A percentile compares a stretch with the other conserved stretches of the same genome.
phyloP scores from a whole-genome alignment of 2,329 filamentous ascomycete genomes.

The Incumbomyces delicatus region DNA sequence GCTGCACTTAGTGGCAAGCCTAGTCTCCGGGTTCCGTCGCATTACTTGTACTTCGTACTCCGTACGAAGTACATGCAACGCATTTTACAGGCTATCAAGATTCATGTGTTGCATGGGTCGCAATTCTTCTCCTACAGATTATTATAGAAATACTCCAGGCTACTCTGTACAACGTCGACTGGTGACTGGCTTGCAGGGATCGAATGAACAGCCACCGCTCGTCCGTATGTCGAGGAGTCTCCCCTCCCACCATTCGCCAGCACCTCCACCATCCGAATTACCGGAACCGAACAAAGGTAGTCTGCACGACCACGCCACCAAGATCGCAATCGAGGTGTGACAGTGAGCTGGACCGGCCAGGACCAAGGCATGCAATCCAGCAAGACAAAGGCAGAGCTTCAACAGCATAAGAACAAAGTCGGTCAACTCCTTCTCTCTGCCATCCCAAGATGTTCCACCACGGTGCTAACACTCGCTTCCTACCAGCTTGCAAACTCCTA shows the following conservation, averaged over 20 bases:
- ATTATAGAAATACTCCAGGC: too few relatives aligned
- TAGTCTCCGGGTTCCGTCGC: too few relatives aligned
- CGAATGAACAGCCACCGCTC: neutral
- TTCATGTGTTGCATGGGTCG: too few relatives aligned
- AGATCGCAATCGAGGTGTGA: neutral
- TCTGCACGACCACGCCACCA: neutral
- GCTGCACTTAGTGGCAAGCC: too few relatives aligned
- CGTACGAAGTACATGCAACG: too few relatives aligned
- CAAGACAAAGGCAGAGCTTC: constrained; percentile 46
- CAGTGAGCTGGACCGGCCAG: neutral
- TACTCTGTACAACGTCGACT: too few relatives aligned
- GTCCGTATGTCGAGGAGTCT: constrained; percentile 3
- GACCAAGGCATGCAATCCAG: constrained; percentile 32
- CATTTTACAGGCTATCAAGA: too few relatives aligned
- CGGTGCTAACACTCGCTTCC: constrained; percentile 14
- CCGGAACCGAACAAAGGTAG: too few relatives aligned
- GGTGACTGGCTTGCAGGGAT: too few relatives aligned
- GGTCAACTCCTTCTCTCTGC: neutral
- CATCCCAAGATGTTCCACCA: neutral
- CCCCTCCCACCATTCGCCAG: neutral
- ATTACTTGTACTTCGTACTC: too few relatives aligned
- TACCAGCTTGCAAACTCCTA: constrained; percentile 87
- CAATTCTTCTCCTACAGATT: too few relatives aligned
- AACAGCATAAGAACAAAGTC: constrained; percentile 52
- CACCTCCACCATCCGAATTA: too few relatives aligned